Evolutionary conservation across 148 eudicot genomes (phyloP), one percentile per base, ranked within the genome.

Genomic region (Polygonum aviculare): DNA sequence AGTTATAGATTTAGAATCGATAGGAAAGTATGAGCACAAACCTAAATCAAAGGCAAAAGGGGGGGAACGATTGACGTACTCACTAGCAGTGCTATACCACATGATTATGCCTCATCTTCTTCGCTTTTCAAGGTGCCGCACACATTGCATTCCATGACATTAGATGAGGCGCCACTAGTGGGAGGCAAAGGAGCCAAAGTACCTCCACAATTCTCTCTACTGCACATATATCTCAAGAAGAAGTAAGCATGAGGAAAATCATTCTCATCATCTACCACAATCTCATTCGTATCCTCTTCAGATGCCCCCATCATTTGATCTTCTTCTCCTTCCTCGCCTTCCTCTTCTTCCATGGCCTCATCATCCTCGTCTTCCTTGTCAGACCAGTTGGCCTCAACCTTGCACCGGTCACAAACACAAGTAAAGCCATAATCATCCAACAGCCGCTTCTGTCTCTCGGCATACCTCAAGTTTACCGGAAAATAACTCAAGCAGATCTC

Each of bases 201-300:
- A 31, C 98, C 98, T 40, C 96, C 85, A 77, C 98, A 95, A 40
- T 86, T 81, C 69, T 95, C 84, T 76, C 77, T 79, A 16, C 80
- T 85, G 48, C 98, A 95, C 90, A 95, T 90, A 79, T 92, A 95
- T 57, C 84, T 90, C 80, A 90, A 57, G 76, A 90, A 92, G 85
- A 95, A 95, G 78, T 92, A 95, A 4, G 97, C 90, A 52, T 95
- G 97, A 51, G 98, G 97, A 75, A 92, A 92, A 84, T 90, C 90
- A 79, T 80, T 80, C n/a, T 82, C 83, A n/a, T 77, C 80, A 31
- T 60, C 77, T 1, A 31, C 78, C 72, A 73, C 78, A 74, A 65
- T 76, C 49, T 65, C 82, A 75, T 74, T 69, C 8, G 75, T 52
- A 52, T 80, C 83, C 50, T 60, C 81, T 14, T 80, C 83, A 38